phyloP scores from a whole-genome alignment of 106 monocot species.

The Triglochin maritima region DNA sequence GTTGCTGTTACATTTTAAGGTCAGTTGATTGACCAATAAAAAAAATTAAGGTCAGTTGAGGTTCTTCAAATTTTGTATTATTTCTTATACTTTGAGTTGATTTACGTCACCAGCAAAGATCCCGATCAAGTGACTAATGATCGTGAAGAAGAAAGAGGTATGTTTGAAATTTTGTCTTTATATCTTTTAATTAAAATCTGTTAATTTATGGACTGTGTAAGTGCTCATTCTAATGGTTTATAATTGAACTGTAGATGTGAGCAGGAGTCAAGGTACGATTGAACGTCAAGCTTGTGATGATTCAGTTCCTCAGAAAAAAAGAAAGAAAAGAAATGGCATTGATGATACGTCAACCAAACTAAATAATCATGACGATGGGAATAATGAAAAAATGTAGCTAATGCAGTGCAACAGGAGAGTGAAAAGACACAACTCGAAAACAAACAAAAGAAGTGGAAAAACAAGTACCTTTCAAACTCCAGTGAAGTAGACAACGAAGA shows the following conservation, averaged over 20 bases:
- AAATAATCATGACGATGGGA: neutral
- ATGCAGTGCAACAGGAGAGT: neutral
- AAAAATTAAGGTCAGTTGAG: neutral
- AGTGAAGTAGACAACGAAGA: neutral
- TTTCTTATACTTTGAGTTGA: neutral
- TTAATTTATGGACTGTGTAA: neutral
- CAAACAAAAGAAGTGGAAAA: slow-evolving; percentile 2
- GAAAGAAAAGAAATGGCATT: neutral
- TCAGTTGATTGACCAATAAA: neutral
- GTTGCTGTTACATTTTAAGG: neutral
- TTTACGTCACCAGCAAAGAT: neutral
- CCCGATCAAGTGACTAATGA: neutral
- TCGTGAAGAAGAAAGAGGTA: neutral
- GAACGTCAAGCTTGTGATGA: no score
- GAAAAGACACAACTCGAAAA: no score
- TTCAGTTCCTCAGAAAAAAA: neutral
- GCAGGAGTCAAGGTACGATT: neutral
- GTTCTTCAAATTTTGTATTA: neutral
- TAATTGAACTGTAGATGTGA: neutral
- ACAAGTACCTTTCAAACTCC: neutral
- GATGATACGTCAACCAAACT: neutral
- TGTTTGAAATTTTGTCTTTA: neutral
- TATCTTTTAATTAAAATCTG: neutral
- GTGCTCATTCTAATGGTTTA: neutral
- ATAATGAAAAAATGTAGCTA: neutral